Percentiles rank a stretch among this genome's conserved stretches.
These are phyloP conservation scores for Solanum neorickii DNA, from an alignment of 257 asterid species.

Conservation along the genomic window DNA sequence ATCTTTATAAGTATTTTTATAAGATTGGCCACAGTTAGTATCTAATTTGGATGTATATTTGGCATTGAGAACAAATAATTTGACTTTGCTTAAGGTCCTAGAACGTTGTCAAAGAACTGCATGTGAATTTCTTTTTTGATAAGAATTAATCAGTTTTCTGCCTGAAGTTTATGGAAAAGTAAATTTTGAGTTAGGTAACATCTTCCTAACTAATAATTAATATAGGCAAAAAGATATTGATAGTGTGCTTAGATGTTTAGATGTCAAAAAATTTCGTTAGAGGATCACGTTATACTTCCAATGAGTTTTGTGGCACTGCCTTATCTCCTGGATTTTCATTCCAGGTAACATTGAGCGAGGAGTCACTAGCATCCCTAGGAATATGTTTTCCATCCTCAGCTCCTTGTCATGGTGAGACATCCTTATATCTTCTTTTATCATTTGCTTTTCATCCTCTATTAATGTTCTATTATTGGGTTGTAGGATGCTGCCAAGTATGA, in stretches of 20 bases:
- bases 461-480: conserved; percentile 12
- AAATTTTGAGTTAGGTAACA: background rate
- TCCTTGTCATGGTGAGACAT: conserved; percentile 56
- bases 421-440: conserved; percentile 1
- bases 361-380: conserved; percentile 29
- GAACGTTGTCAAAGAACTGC: background rate
- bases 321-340: conserved; percentile 15
- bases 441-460: conserved; percentile 3
- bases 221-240: background rate
- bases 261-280: background rate
- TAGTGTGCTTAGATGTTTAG: background rate
- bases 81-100: background rate
- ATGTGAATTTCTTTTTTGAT: background rate
- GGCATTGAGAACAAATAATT: background rate
- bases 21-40: background rate
- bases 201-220: background rate
- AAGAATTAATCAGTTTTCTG: background rate
- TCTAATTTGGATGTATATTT: background rate
- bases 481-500: conserved; percentile 55
- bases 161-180: background rate
- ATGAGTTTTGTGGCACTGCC: background rate
- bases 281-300: background rate
- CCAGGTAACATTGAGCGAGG: conserved; percentile 55
- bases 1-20: background rate
- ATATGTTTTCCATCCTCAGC: conserved; percentile 40